Evolutionary conservation across 1,284 basidiomycete species (phyloP).

Genomic region (Pisolithus thermaeus): DNA sequence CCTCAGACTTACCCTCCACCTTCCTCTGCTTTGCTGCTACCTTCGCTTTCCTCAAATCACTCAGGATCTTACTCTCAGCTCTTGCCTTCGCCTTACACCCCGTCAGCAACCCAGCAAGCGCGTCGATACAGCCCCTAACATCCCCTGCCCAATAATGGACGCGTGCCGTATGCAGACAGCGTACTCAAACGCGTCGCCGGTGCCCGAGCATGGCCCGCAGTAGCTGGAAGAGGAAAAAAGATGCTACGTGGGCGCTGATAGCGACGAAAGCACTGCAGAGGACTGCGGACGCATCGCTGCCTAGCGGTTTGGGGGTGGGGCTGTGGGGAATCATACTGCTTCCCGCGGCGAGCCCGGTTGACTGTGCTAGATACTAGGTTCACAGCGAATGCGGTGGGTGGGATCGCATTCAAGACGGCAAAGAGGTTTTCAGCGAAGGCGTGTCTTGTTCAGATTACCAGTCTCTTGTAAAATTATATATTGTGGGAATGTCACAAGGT

Average conservation of each 20-base stretch:
- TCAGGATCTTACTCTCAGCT: constrained; percentile 24
- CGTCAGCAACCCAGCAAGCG: constrained; percentile 70
- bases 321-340: not conserved
- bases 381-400: constrained; percentile 42
- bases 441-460: not conserved
- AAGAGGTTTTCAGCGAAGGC: constrained; percentile 78
- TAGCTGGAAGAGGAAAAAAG: constrained; percentile 20
- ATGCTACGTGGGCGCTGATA: not conserved
- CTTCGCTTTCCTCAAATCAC: constrained; percentile 34
- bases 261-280: not conserved
- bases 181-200: not conserved
- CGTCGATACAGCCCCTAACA: constrained; percentile 68
- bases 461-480: too few species aligned
- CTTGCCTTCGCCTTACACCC: constrained; percentile 66
- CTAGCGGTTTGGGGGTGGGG: too few species aligned
- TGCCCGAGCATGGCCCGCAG: constrained; percentile 3
- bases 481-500: too few species aligned
- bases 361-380: constrained; percentile 4
- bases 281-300: too few species aligned
- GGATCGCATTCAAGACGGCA: constrained; percentile 53
- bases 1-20: not conserved
- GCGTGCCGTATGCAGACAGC: constrained; percentile 45
- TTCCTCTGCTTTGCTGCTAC: not conserved
- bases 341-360: not conserved
- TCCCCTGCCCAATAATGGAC: constrained; percentile 73